These are phyloP conservation scores for Tuber melanosporum DNA, from an alignment of 495 filamentous ascomycete species.

Conservation along the genomic window DNA sequence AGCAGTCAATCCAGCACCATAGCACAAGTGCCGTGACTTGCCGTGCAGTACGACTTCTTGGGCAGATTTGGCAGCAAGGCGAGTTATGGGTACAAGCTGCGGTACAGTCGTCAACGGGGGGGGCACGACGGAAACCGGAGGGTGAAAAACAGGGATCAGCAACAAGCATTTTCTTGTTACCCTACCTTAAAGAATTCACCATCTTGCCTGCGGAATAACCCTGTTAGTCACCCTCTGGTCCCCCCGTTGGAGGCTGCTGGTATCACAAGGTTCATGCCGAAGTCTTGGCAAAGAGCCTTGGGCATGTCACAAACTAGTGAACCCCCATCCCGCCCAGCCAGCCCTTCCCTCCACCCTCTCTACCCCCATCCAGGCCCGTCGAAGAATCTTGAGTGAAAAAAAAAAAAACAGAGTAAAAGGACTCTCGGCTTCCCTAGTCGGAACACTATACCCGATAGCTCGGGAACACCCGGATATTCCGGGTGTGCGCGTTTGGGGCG, in stretches of 20 bases:
- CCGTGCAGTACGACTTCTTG: neutral
- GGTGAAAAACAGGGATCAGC: no score
- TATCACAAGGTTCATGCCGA: neutral
- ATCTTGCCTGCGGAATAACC: no score
- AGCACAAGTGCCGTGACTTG: neutral
- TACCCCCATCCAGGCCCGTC: neutral
- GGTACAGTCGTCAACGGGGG: no score
- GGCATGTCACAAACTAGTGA: neutral
- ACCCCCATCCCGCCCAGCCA: neutral
- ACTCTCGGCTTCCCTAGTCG: neutral
- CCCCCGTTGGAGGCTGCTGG: no score
- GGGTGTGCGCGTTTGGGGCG: neutral
- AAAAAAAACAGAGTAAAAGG: neutral
- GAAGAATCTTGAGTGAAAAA: neutral
- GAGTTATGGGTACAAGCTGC: no score
- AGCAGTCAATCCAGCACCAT: neutral
- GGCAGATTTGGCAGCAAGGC: no score
- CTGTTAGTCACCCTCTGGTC: no score
- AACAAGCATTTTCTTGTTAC: no score
- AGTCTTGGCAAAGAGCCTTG: neutral
- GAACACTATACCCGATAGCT: neutral
- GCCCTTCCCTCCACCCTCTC: neutral
- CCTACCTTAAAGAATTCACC: no score
- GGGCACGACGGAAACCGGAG: no score
- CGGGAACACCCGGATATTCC: neutral